Percentiles rank a stretch among this genome's conserved stretches.
Evolutionary conservation across 2,329 filamentous ascomycete genomes (phyloP).

Genomic region (Dothistroma septosporum): DNA sequence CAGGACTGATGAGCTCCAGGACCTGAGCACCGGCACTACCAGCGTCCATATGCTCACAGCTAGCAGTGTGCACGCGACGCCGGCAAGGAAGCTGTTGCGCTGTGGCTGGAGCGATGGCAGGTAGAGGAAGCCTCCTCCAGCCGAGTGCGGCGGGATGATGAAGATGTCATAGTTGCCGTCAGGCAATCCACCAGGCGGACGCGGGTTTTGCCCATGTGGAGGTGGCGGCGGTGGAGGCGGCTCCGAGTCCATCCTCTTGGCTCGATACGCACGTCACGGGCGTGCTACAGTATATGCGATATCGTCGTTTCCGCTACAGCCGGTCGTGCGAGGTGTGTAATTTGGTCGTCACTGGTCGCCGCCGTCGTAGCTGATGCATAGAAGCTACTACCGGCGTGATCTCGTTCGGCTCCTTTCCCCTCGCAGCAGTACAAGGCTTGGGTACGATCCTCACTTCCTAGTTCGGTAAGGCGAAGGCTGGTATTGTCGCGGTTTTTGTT

Average conservation of each 20-base stretch:
- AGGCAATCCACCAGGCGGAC: conserved; percentile 66
- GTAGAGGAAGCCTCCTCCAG: conserved; percentile 86
- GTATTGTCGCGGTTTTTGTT: not conserved
- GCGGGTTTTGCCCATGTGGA: conserved; percentile 76
- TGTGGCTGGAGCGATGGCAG: conserved; percentile 84
- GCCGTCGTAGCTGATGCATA: conserved; percentile 21
- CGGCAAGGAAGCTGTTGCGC: conserved; percentile 85
- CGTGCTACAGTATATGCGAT: not conserved
- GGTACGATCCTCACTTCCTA: not conserved
- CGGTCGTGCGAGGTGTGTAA: conserved; percentile 15
- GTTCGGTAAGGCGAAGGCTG: conserved; percentile 7
- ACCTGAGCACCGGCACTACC: conserved; percentile 67
- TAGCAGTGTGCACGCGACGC: conserved; percentile 72
- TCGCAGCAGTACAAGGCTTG: not conserved
- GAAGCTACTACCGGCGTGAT: conserved; percentile 3
- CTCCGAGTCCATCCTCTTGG: conserved; percentile 22
- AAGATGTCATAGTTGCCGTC: conserved; percentile 96
- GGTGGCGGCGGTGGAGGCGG: conserved; percentile 76
- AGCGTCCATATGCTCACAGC: conserved; percentile 68
- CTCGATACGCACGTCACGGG: conserved; percentile 2
- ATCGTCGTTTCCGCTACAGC: not conserved
- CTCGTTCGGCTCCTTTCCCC: not conserved
- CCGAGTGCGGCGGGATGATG: conserved; percentile 86
- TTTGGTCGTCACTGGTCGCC: conserved; percentile 7
- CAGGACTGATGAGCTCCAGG: conserved; percentile 68